A percentile compares a stretch with the other conserved stretches of the same genome.
Conservation (phyloP, 495 filamentous ascomycete species). For the Aspergillus taichungensis region DNA sequence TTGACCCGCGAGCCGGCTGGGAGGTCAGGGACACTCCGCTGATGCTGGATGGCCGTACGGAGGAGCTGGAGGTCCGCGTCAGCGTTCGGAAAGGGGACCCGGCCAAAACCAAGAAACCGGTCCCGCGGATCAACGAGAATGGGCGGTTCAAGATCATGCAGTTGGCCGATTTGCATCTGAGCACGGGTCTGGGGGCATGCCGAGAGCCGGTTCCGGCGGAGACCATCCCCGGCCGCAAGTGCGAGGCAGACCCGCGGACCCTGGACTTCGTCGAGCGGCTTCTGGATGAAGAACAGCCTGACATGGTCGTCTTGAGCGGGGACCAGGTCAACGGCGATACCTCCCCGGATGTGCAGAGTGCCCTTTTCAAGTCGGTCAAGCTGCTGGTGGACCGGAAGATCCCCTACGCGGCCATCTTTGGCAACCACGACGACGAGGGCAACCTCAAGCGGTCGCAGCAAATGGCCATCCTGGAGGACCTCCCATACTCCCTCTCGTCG, state of each 20-base stretch:
- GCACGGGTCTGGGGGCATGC: conserved; percentile 77
- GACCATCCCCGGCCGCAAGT: conserved; percentile 57
- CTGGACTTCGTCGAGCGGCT: conserved; percentile 77
- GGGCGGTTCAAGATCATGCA: conserved; percentile 98
- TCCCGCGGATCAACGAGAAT: conserved; percentile 70
- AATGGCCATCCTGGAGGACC: conserved; percentile 75
- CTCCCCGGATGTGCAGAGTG: conserved; percentile 81
- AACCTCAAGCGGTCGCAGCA: conserved; percentile 63
- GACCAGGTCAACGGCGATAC: conserved; percentile 96
- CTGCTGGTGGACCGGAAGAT: conserved; percentile 78
- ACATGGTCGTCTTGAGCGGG: conserved; percentile 81
- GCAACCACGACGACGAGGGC: conserved; percentile 95
- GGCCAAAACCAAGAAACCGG: conserved; percentile 49
- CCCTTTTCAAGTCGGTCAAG: conserved; percentile 88
- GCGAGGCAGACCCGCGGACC: conserved; percentile 86
- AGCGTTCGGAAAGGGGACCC: conserved; percentile 66
- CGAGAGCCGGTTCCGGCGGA: conserved; percentile 71
- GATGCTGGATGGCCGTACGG: conserved; percentile 52
- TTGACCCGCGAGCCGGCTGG: conserved; percentile 82
- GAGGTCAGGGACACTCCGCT: conserved; percentile 60
- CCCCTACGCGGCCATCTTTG: conserved; percentile 90
- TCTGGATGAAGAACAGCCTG: conserved; percentile 84
- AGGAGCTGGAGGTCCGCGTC: conserved; percentile 58
- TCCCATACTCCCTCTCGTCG: conserved; percentile 81
- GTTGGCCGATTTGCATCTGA: conserved; percentile 81